Conservation (phyloP, 2,329 filamentous ascomycete species). For the Xylariales sp. region DNA sequence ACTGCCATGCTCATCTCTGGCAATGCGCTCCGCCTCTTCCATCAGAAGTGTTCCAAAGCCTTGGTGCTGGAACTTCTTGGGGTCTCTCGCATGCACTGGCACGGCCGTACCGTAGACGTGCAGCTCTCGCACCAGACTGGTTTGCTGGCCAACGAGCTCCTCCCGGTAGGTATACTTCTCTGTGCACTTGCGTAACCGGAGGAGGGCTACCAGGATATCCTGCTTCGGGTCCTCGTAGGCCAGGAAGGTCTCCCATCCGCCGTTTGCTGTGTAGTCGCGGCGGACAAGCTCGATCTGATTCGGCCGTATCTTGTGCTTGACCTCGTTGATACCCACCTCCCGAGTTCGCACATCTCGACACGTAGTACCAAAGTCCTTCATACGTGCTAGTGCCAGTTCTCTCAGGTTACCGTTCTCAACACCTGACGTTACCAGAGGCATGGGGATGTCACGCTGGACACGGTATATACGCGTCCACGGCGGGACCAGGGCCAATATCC, state of each 20-base stretch:
- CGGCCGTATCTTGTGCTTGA: constrained; percentile 96
- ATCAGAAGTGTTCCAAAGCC: constrained; percentile 94
- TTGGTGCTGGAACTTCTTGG: constrained; percentile 96
- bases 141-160: constrained; percentile 81
- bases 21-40: constrained; percentile 96
- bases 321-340: constrained; percentile 97
- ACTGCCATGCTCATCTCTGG: constrained; percentile 89
- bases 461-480: constrained; percentile 99
- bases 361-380: constrained; percentile 98
- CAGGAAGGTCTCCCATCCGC: constrained; percentile 97
- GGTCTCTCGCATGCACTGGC: constrained; percentile 92
- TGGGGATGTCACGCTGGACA: constrained; percentile 98
- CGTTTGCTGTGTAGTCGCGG: constrained; percentile 90
- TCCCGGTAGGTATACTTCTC: constrained; percentile 87
- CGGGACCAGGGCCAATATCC: constrained; percentile 91
- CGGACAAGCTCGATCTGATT: constrained; percentile 94
- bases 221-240: constrained; percentile 98
- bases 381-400: constrained; percentile 88
- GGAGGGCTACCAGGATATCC: constrained; percentile 88
- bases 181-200: constrained; percentile 86
- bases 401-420: constrained; percentile 97
- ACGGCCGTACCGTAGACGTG: constrained; percentile 97
- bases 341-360: constrained; percentile 95
- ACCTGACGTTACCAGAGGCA: constrained; percentile 97
- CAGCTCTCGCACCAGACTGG: constrained; percentile 86